Conservation (phyloP, 2,329 filamentous ascomycete species). For the Decorospora gaudefroyi region DNA sequence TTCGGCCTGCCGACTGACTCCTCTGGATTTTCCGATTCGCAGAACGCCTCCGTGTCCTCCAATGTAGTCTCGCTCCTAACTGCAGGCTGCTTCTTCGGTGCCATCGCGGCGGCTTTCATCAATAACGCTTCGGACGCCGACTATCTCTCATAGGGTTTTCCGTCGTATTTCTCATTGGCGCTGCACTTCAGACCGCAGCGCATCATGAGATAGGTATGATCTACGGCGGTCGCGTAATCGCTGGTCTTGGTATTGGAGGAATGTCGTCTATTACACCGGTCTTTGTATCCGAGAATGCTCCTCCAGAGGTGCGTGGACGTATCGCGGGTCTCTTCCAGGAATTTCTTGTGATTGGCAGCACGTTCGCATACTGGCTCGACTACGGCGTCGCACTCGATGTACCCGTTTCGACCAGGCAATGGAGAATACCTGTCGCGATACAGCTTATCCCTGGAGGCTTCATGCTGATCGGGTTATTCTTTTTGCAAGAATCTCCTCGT, state of each 20-base stretch:
- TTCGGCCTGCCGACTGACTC: constrained; percentile 14
- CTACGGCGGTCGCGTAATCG: constrained; percentile 51
- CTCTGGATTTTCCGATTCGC: constrained; percentile 11
- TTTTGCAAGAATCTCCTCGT: constrained; percentile 52
- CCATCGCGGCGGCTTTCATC: constrained; percentile 12
- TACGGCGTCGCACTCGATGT: constrained; percentile 53
- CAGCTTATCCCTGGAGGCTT: constrained; percentile 70
- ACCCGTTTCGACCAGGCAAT: constrained; percentile 51
- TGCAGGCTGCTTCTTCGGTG: constrained; percentile 15
- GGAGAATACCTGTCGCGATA: constrained; percentile 61
- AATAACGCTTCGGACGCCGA: constrained; percentile 13
- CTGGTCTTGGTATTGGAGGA: constrained; percentile 59
- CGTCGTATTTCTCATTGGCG: constrained; percentile 11
- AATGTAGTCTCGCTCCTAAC: constrained; percentile 13
- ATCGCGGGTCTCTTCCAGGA: constrained; percentile 57
- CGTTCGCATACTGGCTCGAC: constrained; percentile 46
- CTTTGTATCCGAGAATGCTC: constrained; percentile 52
- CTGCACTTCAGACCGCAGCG: constrained; percentile 12
- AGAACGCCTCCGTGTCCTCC: constrained; percentile 10
- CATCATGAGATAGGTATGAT: constrained; percentile 13
- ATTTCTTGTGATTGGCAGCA: constrained; percentile 54
- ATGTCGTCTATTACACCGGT: constrained; percentile 61
- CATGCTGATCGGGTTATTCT: constrained; percentile 54
- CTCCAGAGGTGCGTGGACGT: constrained; percentile 62
- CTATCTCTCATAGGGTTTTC: constrained; percentile 12